A percentile compares a stretch with the other conserved stretches of the same genome.
These are phyloP conservation scores for Fusarium secorum DNA, from an alignment of 2,329 filamentous ascomycete genomes.

Conservation along the genomic window DNA sequence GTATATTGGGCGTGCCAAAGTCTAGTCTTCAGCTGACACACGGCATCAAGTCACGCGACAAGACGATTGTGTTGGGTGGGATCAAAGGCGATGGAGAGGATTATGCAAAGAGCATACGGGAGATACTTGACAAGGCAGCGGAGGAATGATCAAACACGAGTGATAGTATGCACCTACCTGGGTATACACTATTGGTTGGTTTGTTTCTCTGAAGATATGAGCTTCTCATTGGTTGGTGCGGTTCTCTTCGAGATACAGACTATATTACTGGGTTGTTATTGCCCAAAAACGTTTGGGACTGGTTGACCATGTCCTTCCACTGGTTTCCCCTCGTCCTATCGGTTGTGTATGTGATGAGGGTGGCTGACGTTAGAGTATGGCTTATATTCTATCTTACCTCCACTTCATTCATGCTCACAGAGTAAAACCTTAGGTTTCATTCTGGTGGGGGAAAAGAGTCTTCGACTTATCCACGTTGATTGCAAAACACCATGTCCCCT, in stretches of 20 bases:
- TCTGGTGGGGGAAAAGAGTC: background rate
- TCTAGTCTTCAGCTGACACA: constrained; percentile 69
- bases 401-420: background rate
- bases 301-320: background rate
- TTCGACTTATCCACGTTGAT: background rate
- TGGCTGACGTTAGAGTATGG: background rate
- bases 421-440: background rate
- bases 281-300: background rate
- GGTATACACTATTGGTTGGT: background rate
- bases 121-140: constrained; percentile 41
- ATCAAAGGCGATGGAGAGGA: constrained; percentile 44
- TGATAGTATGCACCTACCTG: background rate
- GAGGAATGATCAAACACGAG: constrained; percentile 14
- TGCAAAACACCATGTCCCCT: background rate
- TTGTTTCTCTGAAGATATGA: constrained; percentile 1
- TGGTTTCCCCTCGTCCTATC: background rate
- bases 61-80: constrained; percentile 60
- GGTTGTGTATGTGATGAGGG: background rate
- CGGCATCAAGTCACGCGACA: constrained; percentile 70
- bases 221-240: constrained; percentile 10
- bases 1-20: constrained; percentile 67
- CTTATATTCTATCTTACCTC: background rate
- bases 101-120: constrained; percentile 41
- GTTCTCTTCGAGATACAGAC: background rate
- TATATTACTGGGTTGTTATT: background rate